Evolutionary conservation across 1,284 basidiomycete genomes (phyloP), one percentile per base, ranked within the genome.

Genomic region (Vanrija humicola): DNA sequence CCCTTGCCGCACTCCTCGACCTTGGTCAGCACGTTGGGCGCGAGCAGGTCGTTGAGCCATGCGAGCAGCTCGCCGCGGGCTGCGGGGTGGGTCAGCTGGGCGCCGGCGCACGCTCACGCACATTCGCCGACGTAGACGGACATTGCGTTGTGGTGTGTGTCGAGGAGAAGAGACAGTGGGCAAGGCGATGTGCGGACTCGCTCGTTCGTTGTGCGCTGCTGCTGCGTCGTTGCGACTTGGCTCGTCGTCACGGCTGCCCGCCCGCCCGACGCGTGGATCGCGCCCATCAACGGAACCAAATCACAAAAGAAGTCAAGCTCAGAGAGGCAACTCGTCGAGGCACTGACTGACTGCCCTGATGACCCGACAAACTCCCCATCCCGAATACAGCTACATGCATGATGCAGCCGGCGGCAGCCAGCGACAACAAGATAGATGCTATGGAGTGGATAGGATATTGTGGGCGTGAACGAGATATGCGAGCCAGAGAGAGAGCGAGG

Each of bases 1-100:
- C 92, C 92, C 0, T 86, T 84, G 29, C 94, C 94, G 73, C 90
- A 96, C 77, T 98, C 92, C 76, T 95, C 92, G 59, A 96, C 79
- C 78, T 97, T 98, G 29, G 88, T 91, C 78, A 96, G 93, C 78
- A 88, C 89, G 25, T 62, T 58, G 28, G 71, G 70, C 16, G 61
- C 73, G 8, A 98, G 83, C 19, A 98, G 85, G 46, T 95, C 90
- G 78, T 98, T 98, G 70, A 97, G 80, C 96, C 96, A 98, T 48
- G 82, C 82, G 42, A 98, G 73, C 29, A 98, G 83, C 72, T 98
- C 96, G 46, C 89, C 88, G 72, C 95, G 76, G 42, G 77, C 76
- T 77, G 54, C 2, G 9, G 34, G 28, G 28, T 14, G 25, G 3
- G 56, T 52, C 40, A 55, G 57, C 48, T 43, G 15, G 25, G 15